phyloP scores from a whole-genome alignment of 2,329 filamentous ascomycete genomes.

The Beauveria brongniartii region DNA sequence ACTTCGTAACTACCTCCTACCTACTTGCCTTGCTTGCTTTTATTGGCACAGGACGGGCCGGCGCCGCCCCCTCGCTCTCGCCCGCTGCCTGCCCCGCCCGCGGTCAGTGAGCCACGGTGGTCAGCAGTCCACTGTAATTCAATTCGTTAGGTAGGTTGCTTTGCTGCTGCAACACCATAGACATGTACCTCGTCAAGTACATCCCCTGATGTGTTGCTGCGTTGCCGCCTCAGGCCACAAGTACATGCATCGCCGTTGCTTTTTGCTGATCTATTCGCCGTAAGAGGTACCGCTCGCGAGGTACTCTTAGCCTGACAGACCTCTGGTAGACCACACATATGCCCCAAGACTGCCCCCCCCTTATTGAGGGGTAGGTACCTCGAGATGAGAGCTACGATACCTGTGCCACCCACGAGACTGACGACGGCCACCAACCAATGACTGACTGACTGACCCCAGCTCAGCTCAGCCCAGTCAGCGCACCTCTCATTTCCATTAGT shows the following conservation, averaged over 20 bases:
- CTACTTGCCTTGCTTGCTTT: not conserved
- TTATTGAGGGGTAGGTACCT: conserved; percentile 8
- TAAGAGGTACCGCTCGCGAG: not conserved
- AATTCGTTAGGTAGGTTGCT: not conserved
- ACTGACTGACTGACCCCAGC: not conserved
- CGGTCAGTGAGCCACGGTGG: not conserved
- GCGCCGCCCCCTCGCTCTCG: conserved; percentile 8
- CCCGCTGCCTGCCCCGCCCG: conserved; percentile 8
- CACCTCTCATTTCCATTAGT: not conserved
- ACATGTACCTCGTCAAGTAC: conserved; percentile 1
- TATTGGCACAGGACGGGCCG: conserved; percentile 8
- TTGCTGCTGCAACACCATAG: not conserved
- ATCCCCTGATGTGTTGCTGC: not conserved
- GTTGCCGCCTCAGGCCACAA: not conserved
- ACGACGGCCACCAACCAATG: not conserved
- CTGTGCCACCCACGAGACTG: not conserved
- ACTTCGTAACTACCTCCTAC: too few species aligned
- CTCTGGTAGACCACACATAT: not conserved
- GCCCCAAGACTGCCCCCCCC: not conserved
- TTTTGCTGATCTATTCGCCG: not conserved
- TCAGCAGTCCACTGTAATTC: not conserved
- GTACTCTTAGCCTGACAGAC: not conserved
- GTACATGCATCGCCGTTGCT: not conserved
- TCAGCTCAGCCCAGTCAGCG: not conserved
- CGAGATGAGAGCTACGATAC: not conserved